Conservation (phyloP, 2,329 filamentous ascomycete species). For the Penicillium sp. region DNA sequence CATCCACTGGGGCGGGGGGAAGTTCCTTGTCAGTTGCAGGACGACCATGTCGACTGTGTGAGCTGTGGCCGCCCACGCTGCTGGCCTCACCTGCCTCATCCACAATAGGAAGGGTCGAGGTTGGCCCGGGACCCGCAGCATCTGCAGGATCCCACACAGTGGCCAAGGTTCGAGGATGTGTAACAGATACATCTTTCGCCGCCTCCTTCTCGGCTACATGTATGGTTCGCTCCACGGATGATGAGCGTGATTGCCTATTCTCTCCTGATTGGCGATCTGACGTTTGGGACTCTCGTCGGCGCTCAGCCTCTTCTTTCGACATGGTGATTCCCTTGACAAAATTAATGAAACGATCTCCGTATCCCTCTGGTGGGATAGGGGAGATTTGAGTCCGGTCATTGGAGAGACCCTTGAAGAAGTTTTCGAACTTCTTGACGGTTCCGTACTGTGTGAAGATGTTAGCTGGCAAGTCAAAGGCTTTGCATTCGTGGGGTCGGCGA, state of each 20-base stretch:
- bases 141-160: conserved; percentile 60
- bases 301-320: conserved; percentile 78
- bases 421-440: conserved; percentile 88
- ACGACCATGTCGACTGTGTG: conserved; percentile 44
- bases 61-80: conserved; percentile 63
- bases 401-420: conserved; percentile 94
- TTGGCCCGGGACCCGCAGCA: conserved; percentile 51
- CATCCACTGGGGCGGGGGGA: conserved; percentile 25
- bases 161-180: conserved; percentile 63
- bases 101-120: conserved; percentile 73
- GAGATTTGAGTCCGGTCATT: conserved; percentile 85
- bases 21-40: conserved; percentile 31
- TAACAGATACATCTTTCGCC: conserved; percentile 60
- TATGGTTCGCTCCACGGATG: conserved; percentile 55
- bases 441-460: conserved; percentile 66
- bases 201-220: conserved; percentile 62
- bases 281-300: conserved; percentile 38
- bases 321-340: conserved; percentile 91
- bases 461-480: conserved; percentile 4
- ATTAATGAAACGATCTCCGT: conserved; percentile 89
- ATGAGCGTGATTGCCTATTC: conserved; percentile 26
- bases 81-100: conserved; percentile 82
- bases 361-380: conserved; percentile 82
- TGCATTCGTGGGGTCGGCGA: conserved; percentile 21
- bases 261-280: conserved; percentile 31